Evolutionary conservation across 441 rosid genomes (phyloP).

Genomic region (Lepidium campestre): DNA sequence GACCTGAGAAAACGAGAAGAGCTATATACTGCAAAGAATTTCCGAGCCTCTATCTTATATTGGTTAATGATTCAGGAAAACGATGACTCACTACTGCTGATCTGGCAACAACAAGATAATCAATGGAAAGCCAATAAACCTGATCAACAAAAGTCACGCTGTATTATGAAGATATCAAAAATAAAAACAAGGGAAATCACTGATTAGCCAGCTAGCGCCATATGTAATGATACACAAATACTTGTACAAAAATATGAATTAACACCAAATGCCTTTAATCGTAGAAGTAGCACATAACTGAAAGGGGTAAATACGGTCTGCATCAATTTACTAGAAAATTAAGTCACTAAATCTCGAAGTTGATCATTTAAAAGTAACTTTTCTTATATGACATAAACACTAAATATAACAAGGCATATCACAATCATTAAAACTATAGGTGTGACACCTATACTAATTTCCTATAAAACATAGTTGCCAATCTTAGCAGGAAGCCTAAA

Average conservation of each 20-base stretch:
- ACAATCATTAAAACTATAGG: neutral
- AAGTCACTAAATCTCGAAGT: neutral
- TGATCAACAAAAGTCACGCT: slow-evolving; percentile 31
- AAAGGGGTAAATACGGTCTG: neutral
- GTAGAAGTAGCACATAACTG: slow-evolving; percentile 5
- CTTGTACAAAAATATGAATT: neutral
- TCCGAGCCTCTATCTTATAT: neutral
- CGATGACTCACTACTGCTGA: slow-evolving; percentile 75
- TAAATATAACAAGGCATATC: neutral
- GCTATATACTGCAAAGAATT: slow-evolving; percentile 1
- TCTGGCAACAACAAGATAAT: slow-evolving; percentile 81
- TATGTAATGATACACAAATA: slow-evolving; percentile 6
- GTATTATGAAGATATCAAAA: neutral
- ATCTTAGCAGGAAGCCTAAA: slow-evolving; percentile 1
- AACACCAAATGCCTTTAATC: neutral
- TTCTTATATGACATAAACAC: neutral
- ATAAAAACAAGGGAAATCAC: neutral
- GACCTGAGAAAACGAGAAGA: slow-evolving; percentile 36
- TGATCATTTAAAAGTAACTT: neutral
- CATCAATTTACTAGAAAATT: neutral
- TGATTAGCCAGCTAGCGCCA: slow-evolving; percentile 2
- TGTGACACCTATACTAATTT: neutral
- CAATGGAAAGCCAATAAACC: slow-evolving; percentile 93
- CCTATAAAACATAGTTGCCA: neutral
- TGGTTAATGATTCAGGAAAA: neutral